Evolutionary conservation across 345 rosid species (phyloP), one percentile per base, ranked within the genome.

Genomic region (Isatis tinctoria): DNA sequence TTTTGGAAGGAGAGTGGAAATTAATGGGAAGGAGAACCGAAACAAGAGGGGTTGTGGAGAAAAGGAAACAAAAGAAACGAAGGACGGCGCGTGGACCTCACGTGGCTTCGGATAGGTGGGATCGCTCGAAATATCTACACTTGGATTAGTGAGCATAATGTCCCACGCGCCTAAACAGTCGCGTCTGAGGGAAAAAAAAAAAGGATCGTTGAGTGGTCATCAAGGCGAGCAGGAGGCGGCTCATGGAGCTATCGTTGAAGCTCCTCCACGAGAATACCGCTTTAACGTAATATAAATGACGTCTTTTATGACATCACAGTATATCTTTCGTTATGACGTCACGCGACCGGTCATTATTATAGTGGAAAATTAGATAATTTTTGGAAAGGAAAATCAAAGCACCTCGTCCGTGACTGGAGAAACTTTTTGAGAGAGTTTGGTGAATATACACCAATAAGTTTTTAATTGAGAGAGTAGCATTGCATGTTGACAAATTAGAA

Each of bases 1-100:
- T 48, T 74, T 33, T 3, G 70, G 75, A 69, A 76, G 66, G 64
- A 44, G 71, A n/a, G 71, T 44, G 71, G 75, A 76, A 76, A 47
- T 37, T 54, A 35, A 70, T 54, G 17, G 37, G 75, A 69, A 76
- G 60, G 60, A 45, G 58, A 43, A 40, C 20, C 44, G 77, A 41
- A 73, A 14, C 47, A 53, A 28, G 56, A 41, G 60, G n/a, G n/a
- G 3, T 9, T 2, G 41, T 17, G 41, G 39, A 3, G 36, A 9
- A 18, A 40, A 60, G 37, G 30, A 53, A 41, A 54, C 37, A 64
- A 24, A 44, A n/a, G 56, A 30, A 65, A 4, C 11, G 39, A 45
- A 10, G 60, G 74, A 75, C 48, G 73, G 72, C 60, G 78, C 52
- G 78, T 67, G 22, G 10, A 20, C 0, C 20, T 54, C 58, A 73